Evolutionary conservation across 495 filamentous ascomycete species (phyloP).

Genomic region (Aspergillus cavernicola): DNA sequence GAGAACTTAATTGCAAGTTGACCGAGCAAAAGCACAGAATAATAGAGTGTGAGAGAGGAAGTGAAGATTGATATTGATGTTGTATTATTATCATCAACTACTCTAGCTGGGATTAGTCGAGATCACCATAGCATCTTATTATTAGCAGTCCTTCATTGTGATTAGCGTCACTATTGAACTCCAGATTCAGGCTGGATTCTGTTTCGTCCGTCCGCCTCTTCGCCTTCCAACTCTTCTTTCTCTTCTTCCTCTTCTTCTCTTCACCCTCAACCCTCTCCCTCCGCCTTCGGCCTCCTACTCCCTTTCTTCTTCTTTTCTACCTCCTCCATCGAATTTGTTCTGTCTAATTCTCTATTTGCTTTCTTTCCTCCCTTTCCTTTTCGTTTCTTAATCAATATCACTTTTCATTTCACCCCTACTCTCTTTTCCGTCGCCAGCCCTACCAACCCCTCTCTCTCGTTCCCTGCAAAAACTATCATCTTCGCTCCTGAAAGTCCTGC

Average conservation of each 20-base stretch:
- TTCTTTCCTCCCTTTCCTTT: constrained; percentile 24
- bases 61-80: not conserved
- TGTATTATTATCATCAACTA: not conserved
- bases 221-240: constrained; percentile 27
- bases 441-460: not conserved
- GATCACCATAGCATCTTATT: not conserved
- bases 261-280: constrained; percentile 18
- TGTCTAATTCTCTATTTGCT: constrained; percentile 25
- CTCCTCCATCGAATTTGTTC: constrained; percentile 24
- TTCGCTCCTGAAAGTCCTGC: not conserved
- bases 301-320: constrained; percentile 14
- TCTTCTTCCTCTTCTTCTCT: constrained; percentile 27
- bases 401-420: constrained; percentile 9
- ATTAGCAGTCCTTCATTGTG: constrained; percentile 10
- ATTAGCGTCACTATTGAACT: constrained; percentile 11
- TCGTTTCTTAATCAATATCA: constrained; percentile 13
- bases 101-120: not conserved
- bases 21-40: not conserved
- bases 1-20: not conserved
- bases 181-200: not conserved
- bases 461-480: not conserved
- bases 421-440: constrained; percentile 11
- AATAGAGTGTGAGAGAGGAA: not conserved
- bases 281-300: constrained; percentile 18
- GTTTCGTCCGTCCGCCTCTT: constrained; percentile 10